phyloP scores from a whole-genome alignment of 768 basidiomycete species.

The Lyophyllum decastes region DNA sequence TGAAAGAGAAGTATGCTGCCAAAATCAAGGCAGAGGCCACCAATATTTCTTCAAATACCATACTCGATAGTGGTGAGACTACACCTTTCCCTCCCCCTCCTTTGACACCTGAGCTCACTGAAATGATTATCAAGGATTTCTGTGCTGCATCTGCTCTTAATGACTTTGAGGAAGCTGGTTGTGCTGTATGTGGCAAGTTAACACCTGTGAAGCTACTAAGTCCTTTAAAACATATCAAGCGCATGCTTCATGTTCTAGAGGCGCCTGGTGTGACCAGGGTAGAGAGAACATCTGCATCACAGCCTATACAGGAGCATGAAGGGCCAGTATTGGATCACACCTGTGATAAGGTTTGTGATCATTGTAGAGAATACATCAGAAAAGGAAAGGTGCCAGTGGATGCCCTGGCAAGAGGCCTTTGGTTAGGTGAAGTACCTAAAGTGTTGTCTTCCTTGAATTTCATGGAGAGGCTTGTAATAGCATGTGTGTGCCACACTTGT shows the following conservation, averaged over 20 bases:
- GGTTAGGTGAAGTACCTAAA: background rate
- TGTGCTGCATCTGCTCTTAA: background rate
- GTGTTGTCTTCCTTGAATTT: background rate
- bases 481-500: constrained; percentile 17
- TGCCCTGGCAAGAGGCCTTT: background rate
- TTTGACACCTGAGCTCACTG: background rate
- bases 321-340: background rate
- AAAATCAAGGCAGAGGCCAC: too few relatives aligned
- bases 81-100: background rate
- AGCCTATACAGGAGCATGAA: background rate
- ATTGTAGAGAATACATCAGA: background rate
- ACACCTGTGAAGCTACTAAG: background rate
- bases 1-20: too few relatives aligned
- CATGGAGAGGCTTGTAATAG: background rate
- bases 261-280: background rate
- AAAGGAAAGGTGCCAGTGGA: background rate
- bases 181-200: background rate
- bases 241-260: background rate
- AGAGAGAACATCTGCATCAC: background rate
- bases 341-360: background rate
- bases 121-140: background rate
- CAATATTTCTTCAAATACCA: too few relatives aligned
- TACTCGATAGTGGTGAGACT: too few relatives aligned
- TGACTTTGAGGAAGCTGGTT: background rate
- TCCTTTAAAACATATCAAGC: background rate